Conservation (phyloP, 2,329 filamentous ascomycete genomes). For the Phoma sp. region DNA sequence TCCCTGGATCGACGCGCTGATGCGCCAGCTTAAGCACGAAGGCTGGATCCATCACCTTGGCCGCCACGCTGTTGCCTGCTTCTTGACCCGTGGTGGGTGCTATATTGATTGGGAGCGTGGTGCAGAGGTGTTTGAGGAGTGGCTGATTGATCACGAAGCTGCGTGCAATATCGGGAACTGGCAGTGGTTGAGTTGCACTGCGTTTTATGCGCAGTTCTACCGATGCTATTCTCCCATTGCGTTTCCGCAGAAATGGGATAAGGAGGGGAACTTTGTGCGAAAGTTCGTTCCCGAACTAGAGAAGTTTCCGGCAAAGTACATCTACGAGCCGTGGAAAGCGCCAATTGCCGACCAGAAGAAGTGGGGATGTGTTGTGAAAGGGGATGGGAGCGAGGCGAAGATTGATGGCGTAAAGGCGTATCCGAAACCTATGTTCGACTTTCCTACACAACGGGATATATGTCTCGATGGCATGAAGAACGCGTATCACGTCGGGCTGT, state of each 20-base stretch:
- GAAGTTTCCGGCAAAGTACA: slow-evolving; percentile 68
- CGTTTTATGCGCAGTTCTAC: slow-evolving; percentile 76
- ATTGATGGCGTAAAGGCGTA: slow-evolving; percentile 60
- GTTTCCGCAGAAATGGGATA: slow-evolving; percentile 79
- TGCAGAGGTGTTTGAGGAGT: slow-evolving; percentile 78
- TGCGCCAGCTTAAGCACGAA: slow-evolving; percentile 73
- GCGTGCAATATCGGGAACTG: slow-evolving; percentile 78
- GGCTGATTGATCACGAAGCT: slow-evolving; percentile 75
- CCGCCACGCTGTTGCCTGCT: slow-evolving; percentile 78
- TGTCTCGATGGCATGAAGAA: slow-evolving; percentile 74
- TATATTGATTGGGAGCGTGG: slow-evolving; percentile 82
- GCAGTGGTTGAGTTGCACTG: slow-evolving; percentile 78
- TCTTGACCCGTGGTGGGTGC: slow-evolving; percentile 78
- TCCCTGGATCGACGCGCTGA: slow-evolving; percentile 80
- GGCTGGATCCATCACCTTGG: slow-evolving; percentile 84
- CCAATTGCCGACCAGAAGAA: slow-evolving; percentile 70
- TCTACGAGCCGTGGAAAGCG: slow-evolving; percentile 82
- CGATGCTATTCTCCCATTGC: slow-evolving; percentile 73
- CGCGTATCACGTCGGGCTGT: slow-evolving; percentile 69
- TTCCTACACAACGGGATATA: slow-evolving; percentile 63
- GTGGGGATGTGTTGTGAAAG: slow-evolving; percentile 67
- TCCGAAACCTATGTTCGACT: slow-evolving; percentile 81
- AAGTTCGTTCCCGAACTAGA: slow-evolving; percentile 71
- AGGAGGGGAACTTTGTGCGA: slow-evolving; percentile 67
- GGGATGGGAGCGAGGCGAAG: slow-evolving; percentile 43